Percentiles rank a stretch among this genome's conserved stretches.
Evolutionary conservation across 768 basidiomycete species (phyloP).

Genomic region (Boletus barrowsii): DNA sequence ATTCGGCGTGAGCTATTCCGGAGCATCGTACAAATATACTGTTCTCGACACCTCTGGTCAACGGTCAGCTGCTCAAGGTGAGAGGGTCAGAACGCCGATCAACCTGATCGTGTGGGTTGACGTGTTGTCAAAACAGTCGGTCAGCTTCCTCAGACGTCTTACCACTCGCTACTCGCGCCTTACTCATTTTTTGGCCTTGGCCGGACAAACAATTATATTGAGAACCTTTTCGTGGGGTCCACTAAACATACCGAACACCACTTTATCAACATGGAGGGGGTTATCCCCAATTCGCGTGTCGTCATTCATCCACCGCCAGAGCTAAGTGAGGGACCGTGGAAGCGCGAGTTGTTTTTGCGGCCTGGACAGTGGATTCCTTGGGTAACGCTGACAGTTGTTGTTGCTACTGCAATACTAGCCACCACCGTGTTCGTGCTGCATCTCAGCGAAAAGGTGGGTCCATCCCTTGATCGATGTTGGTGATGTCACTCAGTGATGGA

Average conservation of each 20-base stretch:
- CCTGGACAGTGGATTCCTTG: constrained; percentile 98
- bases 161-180: constrained; percentile 85
- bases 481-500: constrained; percentile 4
- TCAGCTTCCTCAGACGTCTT: constrained; percentile 90
- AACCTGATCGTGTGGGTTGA: not conserved
- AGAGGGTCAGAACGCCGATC: constrained; percentile 5
- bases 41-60: constrained; percentile 87
- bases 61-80: constrained; percentile 88
- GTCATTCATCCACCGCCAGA: constrained; percentile 81
- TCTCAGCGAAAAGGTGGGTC: constrained; percentile 84
- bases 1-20: constrained; percentile 91
- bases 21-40: constrained; percentile 96
- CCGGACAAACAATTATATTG: constrained; percentile 98
- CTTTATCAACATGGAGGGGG: constrained; percentile 91
- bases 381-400: constrained; percentile 88
- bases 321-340: constrained; percentile 62
- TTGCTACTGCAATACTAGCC: constrained; percentile 68
- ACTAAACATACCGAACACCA: constrained; percentile 71
- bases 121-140: constrained; percentile 52
- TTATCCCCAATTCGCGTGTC: constrained; percentile 96
- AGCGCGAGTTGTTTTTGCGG: constrained; percentile 81
- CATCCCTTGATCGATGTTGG: not conserved
- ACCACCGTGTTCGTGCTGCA: constrained; percentile 84
- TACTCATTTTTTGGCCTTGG: constrained; percentile 97
- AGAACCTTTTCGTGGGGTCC: constrained; percentile 95